These are phyloP conservation scores for Iris pallida DNA, from an alignment of 116 monocot species.

Conservation along the genomic window DNA sequence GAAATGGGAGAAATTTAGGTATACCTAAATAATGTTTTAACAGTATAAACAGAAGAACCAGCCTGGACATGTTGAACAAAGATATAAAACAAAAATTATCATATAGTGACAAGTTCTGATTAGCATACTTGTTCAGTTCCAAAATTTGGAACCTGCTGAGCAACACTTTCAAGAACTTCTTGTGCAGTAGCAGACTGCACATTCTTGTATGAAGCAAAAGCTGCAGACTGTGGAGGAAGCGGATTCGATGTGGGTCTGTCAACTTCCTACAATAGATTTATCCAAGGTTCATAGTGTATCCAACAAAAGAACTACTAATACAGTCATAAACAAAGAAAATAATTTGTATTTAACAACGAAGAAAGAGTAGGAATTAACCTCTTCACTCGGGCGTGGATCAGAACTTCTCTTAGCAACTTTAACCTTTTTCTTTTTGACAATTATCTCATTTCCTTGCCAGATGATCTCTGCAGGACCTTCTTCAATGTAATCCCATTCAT, in stretches of 20 bases:
- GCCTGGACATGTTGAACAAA: not conserved
- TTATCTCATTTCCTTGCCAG: conserved; percentile 94
- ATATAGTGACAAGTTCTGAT: not conserved
- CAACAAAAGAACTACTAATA: not conserved
- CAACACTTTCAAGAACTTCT: conserved; percentile 66
- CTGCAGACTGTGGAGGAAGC: conserved; percentile 77
- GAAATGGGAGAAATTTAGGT: not conserved
- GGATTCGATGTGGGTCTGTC: conserved; percentile 95
- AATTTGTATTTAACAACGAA: not conserved
- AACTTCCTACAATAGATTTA: conserved; percentile 53
- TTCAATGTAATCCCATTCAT: conserved; percentile 74
- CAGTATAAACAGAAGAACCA: not conserved
- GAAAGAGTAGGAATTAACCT: conserved; percentile 36
- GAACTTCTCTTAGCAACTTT: conserved; percentile 48
- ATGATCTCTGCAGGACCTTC: conserved; percentile 93
- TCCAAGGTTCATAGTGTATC: not conserved
- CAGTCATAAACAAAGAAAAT: not conserved
- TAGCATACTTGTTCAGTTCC: conserved; percentile 84
- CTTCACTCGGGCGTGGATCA: conserved; percentile 20
- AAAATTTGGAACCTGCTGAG: conserved; percentile 89
- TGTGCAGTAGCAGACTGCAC: conserved; percentile 38
- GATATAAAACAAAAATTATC: not conserved
- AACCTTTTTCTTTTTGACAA: conserved; percentile 82
- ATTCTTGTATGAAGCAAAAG: conserved; percentile 42
- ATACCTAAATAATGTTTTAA: not conserved